Percentiles rank a stretch among this genome's conserved stretches.
Conservation (phyloP, 1,139 yeast genomes). For the Pichia sp. region DNA sequence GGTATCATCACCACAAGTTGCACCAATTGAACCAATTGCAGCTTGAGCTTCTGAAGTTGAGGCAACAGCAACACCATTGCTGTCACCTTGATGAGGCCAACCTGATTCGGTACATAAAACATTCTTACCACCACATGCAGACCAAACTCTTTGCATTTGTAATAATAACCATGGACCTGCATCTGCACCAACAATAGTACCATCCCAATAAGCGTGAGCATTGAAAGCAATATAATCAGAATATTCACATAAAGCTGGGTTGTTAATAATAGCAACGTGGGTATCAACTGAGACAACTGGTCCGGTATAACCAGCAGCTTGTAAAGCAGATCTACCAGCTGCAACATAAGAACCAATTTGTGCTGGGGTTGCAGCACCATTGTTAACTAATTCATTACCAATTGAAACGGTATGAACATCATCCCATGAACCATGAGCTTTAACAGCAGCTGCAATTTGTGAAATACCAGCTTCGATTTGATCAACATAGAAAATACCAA, state of each 20-base stretch:
- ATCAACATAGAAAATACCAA: conserved; percentile 61
- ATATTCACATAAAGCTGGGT: conserved; percentile 62
- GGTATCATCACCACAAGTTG: conserved; percentile 49
- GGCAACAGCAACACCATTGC: conserved; percentile 64
- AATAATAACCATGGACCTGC: conserved; percentile 66
- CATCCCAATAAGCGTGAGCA: conserved; percentile 78
- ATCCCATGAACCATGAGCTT: conserved; percentile 59
- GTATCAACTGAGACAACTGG: conserved; percentile 75
- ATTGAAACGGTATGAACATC: conserved; percentile 68
- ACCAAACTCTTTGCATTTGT: conserved; percentile 61
- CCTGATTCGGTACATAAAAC: conserved; percentile 71
- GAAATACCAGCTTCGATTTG: conserved; percentile 46
- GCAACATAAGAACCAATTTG: conserved; percentile 51
- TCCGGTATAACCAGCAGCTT: conserved; percentile 61
- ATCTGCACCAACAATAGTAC: conserved; percentile 53
- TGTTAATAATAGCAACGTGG: conserved; percentile 62
- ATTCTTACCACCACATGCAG: conserved; percentile 58
- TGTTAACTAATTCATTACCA: conserved; percentile 77
- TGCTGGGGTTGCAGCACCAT: conserved; percentile 52
- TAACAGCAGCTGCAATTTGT: conserved; percentile 50
- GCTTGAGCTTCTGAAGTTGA: conserved; percentile 55
- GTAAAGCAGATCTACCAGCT: conserved; percentile 54
- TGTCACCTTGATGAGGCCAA: conserved; percentile 71
- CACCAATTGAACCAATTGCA: conserved; percentile 52
- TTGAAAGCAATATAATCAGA: conserved; percentile 79